Percentiles rank a stretch among this genome's conserved stretches.
These are phyloP conservation scores for Macroventuria anomochaeta DNA, from an alignment of 2,329 filamentous ascomycete species.

Conservation along the genomic window DNA sequence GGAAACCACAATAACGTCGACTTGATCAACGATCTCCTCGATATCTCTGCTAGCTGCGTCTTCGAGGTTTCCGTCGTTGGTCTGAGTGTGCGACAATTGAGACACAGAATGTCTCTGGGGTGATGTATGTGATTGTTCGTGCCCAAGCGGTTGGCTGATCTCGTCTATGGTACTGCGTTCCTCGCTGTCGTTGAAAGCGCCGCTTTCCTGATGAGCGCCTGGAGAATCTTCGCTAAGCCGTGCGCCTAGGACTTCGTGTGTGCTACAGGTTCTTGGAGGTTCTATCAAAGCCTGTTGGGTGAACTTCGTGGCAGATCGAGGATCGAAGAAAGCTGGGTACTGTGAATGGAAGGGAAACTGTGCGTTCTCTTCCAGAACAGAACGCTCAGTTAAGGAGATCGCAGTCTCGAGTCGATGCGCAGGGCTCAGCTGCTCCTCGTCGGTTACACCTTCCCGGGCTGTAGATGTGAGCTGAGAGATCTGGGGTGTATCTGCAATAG, in stretches of 20 bases:
- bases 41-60: not conserved
- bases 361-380: conserved; percentile 15
- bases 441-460: not conserved
- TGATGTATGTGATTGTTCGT: not conserved
- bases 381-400: conserved; percentile 13
- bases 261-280: not conserved
- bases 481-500: conserved; percentile 10
- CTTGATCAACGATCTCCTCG: conserved; percentile 1
- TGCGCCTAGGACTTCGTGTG: not conserved
- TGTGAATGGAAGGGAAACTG: conserved; percentile 24
- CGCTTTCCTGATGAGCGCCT: not conserved
- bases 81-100: not conserved
- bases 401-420: not conserved
- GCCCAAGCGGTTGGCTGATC: not conserved
- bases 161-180: conserved; percentile 16
- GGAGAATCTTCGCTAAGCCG: not conserved
- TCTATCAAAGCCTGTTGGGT: not conserved
- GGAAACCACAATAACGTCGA: not conserved
- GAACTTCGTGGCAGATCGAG: not conserved
- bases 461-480: conserved; percentile 1
- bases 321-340: conserved; percentile 4
- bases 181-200: not conserved
- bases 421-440: not conserved
- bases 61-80: not conserved
- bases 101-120: not conserved